Base-by-base conservation (phyloP, 2,329 filamentous ascomycete genomes). In the Chaetomiaceae sp. region DNA sequence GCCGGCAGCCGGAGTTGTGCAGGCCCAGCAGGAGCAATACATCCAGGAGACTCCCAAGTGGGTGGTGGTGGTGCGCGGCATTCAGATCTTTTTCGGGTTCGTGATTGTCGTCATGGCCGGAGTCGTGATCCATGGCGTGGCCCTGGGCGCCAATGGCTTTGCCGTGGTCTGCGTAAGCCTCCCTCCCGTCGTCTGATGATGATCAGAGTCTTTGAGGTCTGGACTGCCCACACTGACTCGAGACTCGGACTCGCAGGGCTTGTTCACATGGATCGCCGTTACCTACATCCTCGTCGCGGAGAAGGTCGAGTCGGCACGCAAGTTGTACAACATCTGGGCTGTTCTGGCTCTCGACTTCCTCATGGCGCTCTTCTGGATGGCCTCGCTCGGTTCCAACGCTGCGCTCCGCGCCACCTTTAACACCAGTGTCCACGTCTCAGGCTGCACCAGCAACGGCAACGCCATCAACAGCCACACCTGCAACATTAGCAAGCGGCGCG, bases 311-410 rank as follows among this genome's bases (percentile, higher is more conserved):
- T 34, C 52, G 14, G 64, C 62, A 16, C 58, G 52, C 14, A 25
- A 30, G 2, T 57, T 48, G 12, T 67, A 67, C 59, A 66, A 67
- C 55, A 65, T 65, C 55, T 67, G 64, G 65, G 65, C 65, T 2
- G 48, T 65, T 16, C 48, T 67, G 16, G 45, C 63, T 1, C 60
- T 67, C 10, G 65, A 67, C 44, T 44, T 62, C n/a, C 30, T 65
- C 20, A 64, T 67, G 62, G 55, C 57, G 34, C 56, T 67, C 53
- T 58, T 67, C 25, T 67, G 64, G 65, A 60, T 67, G 5, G 55
- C 65, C 3, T 65, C 64, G n/a, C 56, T 66, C 57, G 65, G 59
- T 17, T 56, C 65, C 43, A 60, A 60, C 33, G 65, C 64, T 16
- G 60, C 60, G 1, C 56, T 62, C n/a, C 60, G 65, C 9, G 56